Evolutionary conservation across 768 basidiomycete species (phyloP).

Genomic region (Amanita muscaria): DNA sequence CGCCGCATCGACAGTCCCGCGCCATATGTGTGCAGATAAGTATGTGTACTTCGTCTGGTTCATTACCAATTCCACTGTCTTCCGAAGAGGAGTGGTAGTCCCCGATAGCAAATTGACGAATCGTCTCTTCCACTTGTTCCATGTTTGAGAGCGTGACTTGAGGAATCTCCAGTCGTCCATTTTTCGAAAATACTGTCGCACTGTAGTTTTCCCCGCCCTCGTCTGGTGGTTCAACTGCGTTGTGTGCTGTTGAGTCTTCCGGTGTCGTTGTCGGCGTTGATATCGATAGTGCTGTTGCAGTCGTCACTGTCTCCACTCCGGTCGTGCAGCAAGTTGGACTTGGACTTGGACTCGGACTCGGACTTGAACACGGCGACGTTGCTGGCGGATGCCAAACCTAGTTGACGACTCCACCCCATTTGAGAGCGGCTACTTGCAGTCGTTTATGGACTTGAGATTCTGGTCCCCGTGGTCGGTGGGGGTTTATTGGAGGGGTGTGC

Average conservation of each 20-base stretch:
- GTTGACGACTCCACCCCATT: conserved; percentile 52
- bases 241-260: not conserved
- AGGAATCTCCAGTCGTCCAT: conserved; percentile 40
- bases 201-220: conserved; percentile 14
- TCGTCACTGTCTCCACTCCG: not conserved
- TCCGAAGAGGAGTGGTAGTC: no score
- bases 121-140: conserved; percentile 33
- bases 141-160: conserved; percentile 40
- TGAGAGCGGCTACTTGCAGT: conserved; percentile 33
- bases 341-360: no score
- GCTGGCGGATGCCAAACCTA: conserved; percentile 43
- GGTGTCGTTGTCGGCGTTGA: no score
- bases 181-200: conserved; percentile 46
- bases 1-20: conserved; percentile 75
- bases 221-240: conserved; percentile 9
- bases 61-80: not conserved
- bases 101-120: conserved; percentile 23
- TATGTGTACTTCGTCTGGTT: conserved; percentile 31
- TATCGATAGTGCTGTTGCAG: not conserved
- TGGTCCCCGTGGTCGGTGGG: conserved; percentile 38
- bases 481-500: conserved; percentile 28
- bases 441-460: conserved; percentile 42
- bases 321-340: no score
- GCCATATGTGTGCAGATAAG: conserved; percentile 76
- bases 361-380: no score